These are phyloP conservation scores for Phytopythium delawarense DNA, from an alignment of 352 stramenopile species.

Conservation along the genomic window DNA sequence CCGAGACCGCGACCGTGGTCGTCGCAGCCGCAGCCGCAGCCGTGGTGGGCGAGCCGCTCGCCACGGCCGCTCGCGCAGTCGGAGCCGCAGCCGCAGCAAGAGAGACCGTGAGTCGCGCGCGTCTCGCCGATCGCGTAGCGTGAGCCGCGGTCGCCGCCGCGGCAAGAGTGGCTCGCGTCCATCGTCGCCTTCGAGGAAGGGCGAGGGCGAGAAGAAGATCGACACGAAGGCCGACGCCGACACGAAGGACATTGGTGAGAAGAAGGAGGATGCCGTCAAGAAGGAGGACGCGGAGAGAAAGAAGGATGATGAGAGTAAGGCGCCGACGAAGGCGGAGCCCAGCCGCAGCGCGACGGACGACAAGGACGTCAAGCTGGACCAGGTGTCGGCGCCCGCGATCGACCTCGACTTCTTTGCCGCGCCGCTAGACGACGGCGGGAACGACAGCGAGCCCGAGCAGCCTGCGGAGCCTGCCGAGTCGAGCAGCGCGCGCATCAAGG, in stretches of 20 bases:
- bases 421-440: constrained; percentile 40
- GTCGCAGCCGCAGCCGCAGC: constrained; percentile 29
- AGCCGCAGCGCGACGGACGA: constrained; percentile 19
- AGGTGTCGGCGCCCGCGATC: constrained; percentile 76
- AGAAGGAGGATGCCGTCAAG: constrained; percentile 4
- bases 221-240: constrained; percentile 13
- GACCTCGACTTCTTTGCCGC: constrained; percentile 76
- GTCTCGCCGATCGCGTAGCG: constrained; percentile 13
- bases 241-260: constrained; percentile 12
- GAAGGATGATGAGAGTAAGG: not conserved
- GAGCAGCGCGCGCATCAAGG: constrained; percentile 8
- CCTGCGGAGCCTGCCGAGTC: constrained; percentile 10
- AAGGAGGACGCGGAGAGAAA: not conserved
- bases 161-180: not conserved
- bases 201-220: not conserved
- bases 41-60: constrained; percentile 33
- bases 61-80: constrained; percentile 23
- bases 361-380: constrained; percentile 74
- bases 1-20: not conserved
- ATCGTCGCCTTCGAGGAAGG: constrained; percentile 4
- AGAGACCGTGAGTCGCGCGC: not conserved
- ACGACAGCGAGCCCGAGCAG: constrained; percentile 35
- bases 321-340: constrained; percentile 8
- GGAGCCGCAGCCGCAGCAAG: constrained; percentile 40
- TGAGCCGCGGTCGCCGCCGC: constrained; percentile 7